Evolutionary conservation across 2,329 filamentous ascomycete species (phyloP), one percentile per base, ranked within the genome.

Genomic region (Aspergillus ochraceoroseus): DNA sequence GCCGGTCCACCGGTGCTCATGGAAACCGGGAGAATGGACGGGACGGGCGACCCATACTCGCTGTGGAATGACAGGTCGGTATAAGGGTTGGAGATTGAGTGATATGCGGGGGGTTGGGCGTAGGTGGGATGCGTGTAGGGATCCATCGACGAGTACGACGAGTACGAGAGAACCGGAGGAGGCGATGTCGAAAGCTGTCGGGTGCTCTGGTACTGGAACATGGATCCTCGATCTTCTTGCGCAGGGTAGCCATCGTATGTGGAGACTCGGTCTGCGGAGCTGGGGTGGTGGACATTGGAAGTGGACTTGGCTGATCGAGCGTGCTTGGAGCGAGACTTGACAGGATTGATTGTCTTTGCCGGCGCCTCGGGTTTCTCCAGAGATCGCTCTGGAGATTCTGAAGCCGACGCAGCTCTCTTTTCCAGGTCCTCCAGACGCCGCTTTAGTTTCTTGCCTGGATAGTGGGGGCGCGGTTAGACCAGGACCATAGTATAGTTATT

Each of bases 341-440:
- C 34, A 28, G 51, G 23, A 34, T 44, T 46, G 48, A n/a, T 36
- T 13, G 48, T 18, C 41, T 61, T 61, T 17, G 19, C 17, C 11
- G 57, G 44, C 13, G 51, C 51, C 37, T 72, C 70, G 14, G 76
- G 68, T 58, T 79, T 73, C 35, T 70, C 72, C 43, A 74, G 75
- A 47, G 69, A 67, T 56, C 76, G 74, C 59, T 80, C 77, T 38
- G 78, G 78, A 26, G 77, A 80, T 44, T 73, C 72, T 38, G 79
- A 81, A 44, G 74, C 75, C 26, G 76, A 79, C 5, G 73, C 76
- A 32, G 78, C 76, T 55, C 77, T 70, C 53, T 76, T 71, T 60
- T 82, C 78, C 35, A 82, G 66, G 55, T 82, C 78, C 65, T 82
- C 79, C 55, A 82, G 66, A 52, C 78, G 74, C 64, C 79, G 76